Conservation (phyloP, 495 filamentous ascomycete genomes). For the Elaphomyces granulatus region DNA sequence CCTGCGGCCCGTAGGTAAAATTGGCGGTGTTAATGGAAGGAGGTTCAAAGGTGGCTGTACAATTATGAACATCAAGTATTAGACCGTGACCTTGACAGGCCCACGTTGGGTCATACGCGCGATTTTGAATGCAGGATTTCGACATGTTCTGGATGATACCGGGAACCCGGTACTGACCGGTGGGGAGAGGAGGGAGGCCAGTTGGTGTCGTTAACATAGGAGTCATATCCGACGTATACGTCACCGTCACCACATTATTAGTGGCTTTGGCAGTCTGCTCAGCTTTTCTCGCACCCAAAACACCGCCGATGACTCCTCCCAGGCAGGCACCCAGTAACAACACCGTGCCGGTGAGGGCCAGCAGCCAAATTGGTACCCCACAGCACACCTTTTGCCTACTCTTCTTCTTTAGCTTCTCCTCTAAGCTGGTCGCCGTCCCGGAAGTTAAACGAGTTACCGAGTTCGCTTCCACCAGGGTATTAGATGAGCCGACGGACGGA, state of each 20-base stretch:
- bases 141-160: conserved; percentile 41
- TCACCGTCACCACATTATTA: conserved; percentile 24
- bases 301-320: conserved; percentile 47
- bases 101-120: conserved; percentile 52
- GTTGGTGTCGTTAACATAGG: conserved; percentile 43
- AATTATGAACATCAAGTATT: conserved; percentile 22
- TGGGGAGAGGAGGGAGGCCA: conserved; percentile 43
- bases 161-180: conserved; percentile 50
- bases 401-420: conserved; percentile 42
- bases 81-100: conserved; percentile 38
- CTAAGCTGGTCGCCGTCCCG: conserved; percentile 10
- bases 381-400: conserved; percentile 44
- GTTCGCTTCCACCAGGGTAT: too few species aligned
- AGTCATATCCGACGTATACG: conserved; percentile 49
- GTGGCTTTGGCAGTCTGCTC: conserved; percentile 9
- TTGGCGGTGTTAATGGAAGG: conserved; percentile 22
- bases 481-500: too few species aligned
- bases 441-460: too few species aligned
- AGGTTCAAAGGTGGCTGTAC: conserved; percentile 16
- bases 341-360: conserved; percentile 39
- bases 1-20: conserved; percentile 60
- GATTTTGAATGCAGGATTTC: conserved; percentile 50
- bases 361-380: conserved; percentile 55
- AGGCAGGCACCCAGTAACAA: conserved; percentile 41
- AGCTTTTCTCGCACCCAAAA: conserved; percentile 30